A percentile compares a stretch with the other conserved stretches of the same genome.
phyloP scores from a whole-genome alignment of 2,329 filamentous ascomycete genomes.

The Arthrobotrys musiformis region DNA sequence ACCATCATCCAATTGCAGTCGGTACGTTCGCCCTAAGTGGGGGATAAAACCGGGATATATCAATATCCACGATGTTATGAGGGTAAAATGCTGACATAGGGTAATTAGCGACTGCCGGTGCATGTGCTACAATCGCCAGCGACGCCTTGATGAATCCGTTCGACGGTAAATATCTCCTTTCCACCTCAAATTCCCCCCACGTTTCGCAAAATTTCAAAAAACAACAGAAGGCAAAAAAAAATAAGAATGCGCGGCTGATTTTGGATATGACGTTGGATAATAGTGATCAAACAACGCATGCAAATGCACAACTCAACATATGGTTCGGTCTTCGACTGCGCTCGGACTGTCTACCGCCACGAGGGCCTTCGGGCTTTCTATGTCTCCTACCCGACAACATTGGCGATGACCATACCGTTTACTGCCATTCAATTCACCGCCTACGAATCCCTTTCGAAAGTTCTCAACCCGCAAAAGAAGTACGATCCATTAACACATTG shows the following conservation, averaged over 20 bases:
- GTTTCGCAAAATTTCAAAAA: constrained; percentile 20
- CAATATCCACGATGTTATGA: constrained; percentile 41
- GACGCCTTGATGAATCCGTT: constrained; percentile 99
- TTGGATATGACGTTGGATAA: constrained; percentile 31
- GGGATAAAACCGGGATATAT: background rate
- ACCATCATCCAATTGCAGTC: constrained; percentile 91
- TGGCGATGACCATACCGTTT: constrained; percentile 98
- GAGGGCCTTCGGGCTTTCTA: constrained; percentile 95
- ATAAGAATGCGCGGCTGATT: background rate
- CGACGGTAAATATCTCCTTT: constrained; percentile 74
- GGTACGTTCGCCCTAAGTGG: constrained; percentile 69
- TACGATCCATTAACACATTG: constrained; percentile 97
- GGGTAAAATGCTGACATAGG: constrained; percentile 40
- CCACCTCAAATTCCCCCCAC: background rate
- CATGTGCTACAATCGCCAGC: constrained; percentile 93
- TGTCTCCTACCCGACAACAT: constrained; percentile 95
- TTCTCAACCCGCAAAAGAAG: constrained; percentile 84
- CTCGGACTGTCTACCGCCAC: constrained; percentile 82
- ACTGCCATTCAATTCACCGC: constrained; percentile 96
- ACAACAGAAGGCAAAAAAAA: constrained; percentile 6
- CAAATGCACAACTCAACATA: constrained; percentile 97
- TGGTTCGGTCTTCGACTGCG: constrained; percentile 86
- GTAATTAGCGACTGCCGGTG: constrained; percentile 82
- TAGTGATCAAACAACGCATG: constrained; percentile 99
- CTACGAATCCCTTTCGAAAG: constrained; percentile 94